phyloP scores from a whole-genome alignment of 345 rosid species.

The Erysimum cheiranthoides region DNA sequence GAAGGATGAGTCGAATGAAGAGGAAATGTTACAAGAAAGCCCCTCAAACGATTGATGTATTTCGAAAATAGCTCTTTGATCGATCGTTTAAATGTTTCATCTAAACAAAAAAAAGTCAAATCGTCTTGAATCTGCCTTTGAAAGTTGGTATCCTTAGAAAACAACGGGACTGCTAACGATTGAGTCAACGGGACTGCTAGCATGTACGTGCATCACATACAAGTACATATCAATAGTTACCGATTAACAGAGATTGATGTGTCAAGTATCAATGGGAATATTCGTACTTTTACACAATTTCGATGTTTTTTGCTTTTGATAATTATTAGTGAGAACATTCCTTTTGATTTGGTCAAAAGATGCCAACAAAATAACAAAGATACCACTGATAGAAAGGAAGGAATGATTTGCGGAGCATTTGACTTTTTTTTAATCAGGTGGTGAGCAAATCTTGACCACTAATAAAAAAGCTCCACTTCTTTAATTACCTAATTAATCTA shows the following conservation, averaged over 20 bases:
- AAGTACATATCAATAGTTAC: neutral
- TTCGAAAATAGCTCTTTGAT: neutral
- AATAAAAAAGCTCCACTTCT: neutral
- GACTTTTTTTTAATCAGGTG: constrained; percentile 21
- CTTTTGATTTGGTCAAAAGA: constrained; percentile 40
- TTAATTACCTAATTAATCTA: constrained; percentile 27
- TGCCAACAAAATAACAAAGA: constrained; percentile 16
- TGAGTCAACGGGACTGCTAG: too few species aligned
- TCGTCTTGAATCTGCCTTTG: neutral
- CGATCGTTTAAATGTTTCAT: neutral
- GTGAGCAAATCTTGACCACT: constrained; percentile 23
- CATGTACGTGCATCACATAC: too few species aligned
- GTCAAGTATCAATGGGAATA: neutral
- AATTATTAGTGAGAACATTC: constrained; percentile 6
- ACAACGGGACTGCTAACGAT: neutral
- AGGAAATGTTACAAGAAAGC: neutral
- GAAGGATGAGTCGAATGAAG: constrained; percentile 18
- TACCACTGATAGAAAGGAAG: constrained; percentile 2
- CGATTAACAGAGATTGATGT: neutral
- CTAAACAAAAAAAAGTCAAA: neutral
- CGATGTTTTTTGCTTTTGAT: neutral
- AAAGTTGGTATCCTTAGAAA: neutral
- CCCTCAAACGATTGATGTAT: constrained; percentile 4
- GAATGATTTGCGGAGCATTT: constrained; percentile 36
- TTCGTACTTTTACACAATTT: neutral